Evolutionary conservation across 768 basidiomycete genomes (phyloP).

Genomic region (Termitomyces sp.): DNA sequence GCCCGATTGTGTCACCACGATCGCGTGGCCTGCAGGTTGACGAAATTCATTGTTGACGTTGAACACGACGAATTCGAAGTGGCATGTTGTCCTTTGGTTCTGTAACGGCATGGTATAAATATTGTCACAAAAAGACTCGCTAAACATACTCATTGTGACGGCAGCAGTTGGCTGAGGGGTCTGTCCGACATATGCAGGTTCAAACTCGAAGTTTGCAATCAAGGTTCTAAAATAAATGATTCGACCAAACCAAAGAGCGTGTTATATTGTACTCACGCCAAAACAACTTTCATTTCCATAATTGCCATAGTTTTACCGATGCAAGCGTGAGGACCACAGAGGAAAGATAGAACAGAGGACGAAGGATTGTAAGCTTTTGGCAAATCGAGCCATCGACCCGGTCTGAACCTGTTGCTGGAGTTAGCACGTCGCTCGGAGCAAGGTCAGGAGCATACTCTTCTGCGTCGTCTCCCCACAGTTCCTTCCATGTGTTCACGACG

Average conservation of each 20-base stretch:
- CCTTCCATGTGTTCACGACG: conserved; percentile 44
- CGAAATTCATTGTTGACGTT: neutral
- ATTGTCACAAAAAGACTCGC: neutral
- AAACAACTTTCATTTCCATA: conserved; percentile 37
- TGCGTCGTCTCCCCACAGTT: conserved; percentile 46
- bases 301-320: conserved; percentile 41
- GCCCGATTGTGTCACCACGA: too few relatives aligned
- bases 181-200: conserved; percentile 35
- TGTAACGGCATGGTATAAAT: conserved; percentile 5
- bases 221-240: neutral
- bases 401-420: conserved; percentile 47
- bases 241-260: neutral
- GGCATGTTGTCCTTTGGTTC: conserved; percentile 37
- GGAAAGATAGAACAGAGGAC: conserved; percentile 34
- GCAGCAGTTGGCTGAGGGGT: conserved; percentile 35
- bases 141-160: conserved; percentile 42
- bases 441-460: conserved; percentile 40
- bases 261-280: conserved; percentile 30
- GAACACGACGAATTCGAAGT: conserved; percentile 19
- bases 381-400: conserved; percentile 39
- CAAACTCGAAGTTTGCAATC: conserved; percentile 38
- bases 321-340: conserved; percentile 36
- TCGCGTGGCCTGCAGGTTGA: too few relatives aligned
- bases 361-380: conserved; percentile 28
- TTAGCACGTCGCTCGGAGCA: too few relatives aligned